Evolutionary conservation across 2,329 filamentous ascomycete species (phyloP).

Genomic region (Cercospora sp.): DNA sequence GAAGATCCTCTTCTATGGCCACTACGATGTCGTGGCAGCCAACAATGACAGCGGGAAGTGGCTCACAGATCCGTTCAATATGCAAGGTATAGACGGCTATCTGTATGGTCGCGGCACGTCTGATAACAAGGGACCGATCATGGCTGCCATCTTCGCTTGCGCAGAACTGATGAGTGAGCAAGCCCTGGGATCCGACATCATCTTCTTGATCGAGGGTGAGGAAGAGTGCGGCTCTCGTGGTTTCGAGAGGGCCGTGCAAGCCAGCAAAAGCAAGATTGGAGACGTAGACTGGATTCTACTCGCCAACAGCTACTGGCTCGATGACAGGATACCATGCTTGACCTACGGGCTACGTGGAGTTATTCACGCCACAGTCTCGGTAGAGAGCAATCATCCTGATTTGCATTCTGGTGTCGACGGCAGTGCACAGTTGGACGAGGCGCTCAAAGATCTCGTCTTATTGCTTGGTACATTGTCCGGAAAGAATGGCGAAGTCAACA

Average conservation of each 20-base stretch:
- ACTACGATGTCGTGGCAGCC: constrained; percentile 95
- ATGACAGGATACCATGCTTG: constrained; percentile 90
- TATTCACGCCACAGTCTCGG: constrained; percentile 85
- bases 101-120: constrained; percentile 94
- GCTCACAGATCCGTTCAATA: constrained; percentile 83
- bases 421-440: constrained; percentile 84
- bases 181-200: constrained; percentile 78
- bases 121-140: constrained; percentile 95
- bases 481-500: constrained; percentile 73
- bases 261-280: constrained; percentile 81
- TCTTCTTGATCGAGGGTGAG: constrained; percentile 95
- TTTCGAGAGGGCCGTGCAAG: constrained; percentile 78
- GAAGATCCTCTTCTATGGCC: constrained; percentile 92
- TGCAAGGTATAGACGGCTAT: constrained; percentile 87
- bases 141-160: constrained; percentile 91
- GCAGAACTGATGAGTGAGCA: constrained; percentile 86
- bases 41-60: constrained; percentile 81
- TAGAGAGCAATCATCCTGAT: constrained; percentile 83
- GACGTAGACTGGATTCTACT: constrained; percentile 90
- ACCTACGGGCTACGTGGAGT: constrained; percentile 94
- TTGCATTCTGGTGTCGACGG: constrained; percentile 97
- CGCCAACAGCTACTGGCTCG: constrained; percentile 98
- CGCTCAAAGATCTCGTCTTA: constrained; percentile 84
- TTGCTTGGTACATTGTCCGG: constrained; percentile 81
- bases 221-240: constrained; percentile 93